phyloP scores from a whole-genome alignment of 1,284 basidiomycete genomes.

The Coriolopsis trogii region DNA sequence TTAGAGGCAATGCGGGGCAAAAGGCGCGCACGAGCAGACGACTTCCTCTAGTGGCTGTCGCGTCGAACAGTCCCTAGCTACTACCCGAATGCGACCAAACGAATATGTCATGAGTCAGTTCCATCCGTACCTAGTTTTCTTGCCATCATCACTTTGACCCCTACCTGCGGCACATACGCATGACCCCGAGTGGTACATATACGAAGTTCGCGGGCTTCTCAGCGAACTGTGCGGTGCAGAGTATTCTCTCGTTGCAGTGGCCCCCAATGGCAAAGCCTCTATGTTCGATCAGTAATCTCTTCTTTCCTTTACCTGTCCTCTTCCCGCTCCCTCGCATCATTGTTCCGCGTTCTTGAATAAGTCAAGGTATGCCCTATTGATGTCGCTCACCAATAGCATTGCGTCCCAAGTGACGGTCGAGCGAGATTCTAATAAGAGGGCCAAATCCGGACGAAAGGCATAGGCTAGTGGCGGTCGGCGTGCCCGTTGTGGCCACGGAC shows the following conservation, averaged over 20 bases:
- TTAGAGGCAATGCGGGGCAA: conserved; percentile 69
- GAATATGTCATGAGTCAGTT: conserved; percentile 39
- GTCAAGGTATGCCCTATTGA: conserved; percentile 24
- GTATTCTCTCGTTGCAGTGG: conserved; percentile 13
- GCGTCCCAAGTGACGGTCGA: no score
- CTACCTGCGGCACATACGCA: conserved; percentile 19
- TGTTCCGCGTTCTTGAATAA: conserved; percentile 16
- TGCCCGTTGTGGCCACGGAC: no score
- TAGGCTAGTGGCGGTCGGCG: no score
- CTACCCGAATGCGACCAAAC: conserved; percentile 18
- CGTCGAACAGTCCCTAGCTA: neutral
- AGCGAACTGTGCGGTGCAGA: conserved; percentile 28
- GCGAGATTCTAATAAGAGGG: no score
- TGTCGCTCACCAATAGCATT: conserved; percentile 25
- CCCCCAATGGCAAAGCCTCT: conserved; percentile 16
- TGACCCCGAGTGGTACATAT: conserved; percentile 1
- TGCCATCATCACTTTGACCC: conserved; percentile 22
- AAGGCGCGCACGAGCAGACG: conserved; percentile 79
- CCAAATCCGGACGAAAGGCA: no score
- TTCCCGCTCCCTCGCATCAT: neutral
- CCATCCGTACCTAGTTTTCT: conserved; percentile 24
- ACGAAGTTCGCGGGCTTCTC: neutral
- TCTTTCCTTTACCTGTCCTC: conserved; percentile 11
- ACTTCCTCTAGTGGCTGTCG: conserved; percentile 55
- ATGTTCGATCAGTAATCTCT: conserved; percentile 33